Evolutionary conservation across 495 filamentous ascomycete genomes (phyloP).

Genomic region (Aspergillus heteromorphus): DNA sequence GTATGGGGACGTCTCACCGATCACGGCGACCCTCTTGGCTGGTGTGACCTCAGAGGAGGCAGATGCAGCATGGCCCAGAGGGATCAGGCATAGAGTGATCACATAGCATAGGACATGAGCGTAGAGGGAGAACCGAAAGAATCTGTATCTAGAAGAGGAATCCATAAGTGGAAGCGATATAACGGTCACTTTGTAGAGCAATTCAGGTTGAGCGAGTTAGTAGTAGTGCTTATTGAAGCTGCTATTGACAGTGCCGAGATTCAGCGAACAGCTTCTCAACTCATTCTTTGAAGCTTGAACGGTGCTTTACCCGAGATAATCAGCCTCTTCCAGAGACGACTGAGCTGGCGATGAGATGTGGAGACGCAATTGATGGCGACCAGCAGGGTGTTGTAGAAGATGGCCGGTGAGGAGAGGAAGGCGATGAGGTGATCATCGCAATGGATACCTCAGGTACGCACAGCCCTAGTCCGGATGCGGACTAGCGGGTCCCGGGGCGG

Average conservation of each 20-base stretch:
- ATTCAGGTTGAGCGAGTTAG: neutral
- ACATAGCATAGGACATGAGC: constrained; percentile 7
- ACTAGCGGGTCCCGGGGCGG: constrained; percentile 4
- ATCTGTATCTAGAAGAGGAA: neutral
- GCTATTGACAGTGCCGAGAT: neutral
- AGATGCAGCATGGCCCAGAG: constrained; percentile 24
- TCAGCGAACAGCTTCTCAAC: neutral
- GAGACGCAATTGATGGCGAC: neutral
- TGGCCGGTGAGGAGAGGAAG: neutral
- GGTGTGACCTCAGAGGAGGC: constrained; percentile 7
- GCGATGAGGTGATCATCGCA: neutral
- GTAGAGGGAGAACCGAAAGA: neutral
- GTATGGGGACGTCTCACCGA: constrained; percentile 28
- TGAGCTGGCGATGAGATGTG: neutral
- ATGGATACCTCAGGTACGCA: neutral
- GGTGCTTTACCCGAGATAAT: neutral
- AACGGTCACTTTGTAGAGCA: neutral
- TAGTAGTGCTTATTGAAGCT: neutral
- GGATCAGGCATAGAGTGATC: constrained; percentile 10
- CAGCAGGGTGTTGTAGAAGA: neutral
- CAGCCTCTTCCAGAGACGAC: neutral
- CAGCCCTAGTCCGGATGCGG: constrained; percentile 7
- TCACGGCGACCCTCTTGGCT: constrained; percentile 41
- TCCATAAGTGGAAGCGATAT: neutral
- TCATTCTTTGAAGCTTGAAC: neutral